Conservation (phyloP, 73 alveolate genomes). For the Stentor coeruleus region DNA sequence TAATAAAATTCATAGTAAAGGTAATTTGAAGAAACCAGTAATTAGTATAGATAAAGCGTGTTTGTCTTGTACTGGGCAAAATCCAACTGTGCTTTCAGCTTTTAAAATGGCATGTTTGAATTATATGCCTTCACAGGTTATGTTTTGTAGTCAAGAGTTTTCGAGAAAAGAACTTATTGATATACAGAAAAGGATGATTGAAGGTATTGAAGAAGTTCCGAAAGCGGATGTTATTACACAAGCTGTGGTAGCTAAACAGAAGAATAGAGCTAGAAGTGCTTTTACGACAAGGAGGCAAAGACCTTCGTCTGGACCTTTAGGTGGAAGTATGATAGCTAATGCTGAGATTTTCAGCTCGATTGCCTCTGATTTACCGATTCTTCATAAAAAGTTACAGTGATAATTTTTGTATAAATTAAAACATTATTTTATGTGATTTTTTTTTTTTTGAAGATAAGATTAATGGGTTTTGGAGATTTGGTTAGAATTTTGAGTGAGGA, state of each 20-base stretch:
- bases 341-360: neutral
- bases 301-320: neutral
- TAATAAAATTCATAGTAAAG: neutral
- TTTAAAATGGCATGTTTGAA: slow-evolving; percentile 62
- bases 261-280: slow-evolving; percentile 1
- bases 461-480: too few relatives aligned
- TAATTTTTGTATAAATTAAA: too few relatives aligned
- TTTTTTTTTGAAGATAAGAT: too few relatives aligned
- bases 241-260: neutral
- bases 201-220: neutral
- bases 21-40: neutral
- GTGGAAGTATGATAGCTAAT: neutral
- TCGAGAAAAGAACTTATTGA: slow-evolving; percentile 6
- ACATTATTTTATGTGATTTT: too few relatives aligned
- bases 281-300: neutral
- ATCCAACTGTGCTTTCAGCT: slow-evolving; percentile 30
- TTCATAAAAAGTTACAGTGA: too few relatives aligned
- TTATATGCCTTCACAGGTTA: slow-evolving; percentile 38
- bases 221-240: neutral
- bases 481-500: too few relatives aligned
- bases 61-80: slow-evolving; percentile 53
- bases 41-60: slow-evolving; percentile 45
- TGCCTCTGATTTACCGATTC: neutral
- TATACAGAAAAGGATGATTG: neutral
- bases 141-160: neutral